Base-by-base conservation (phyloP, 1,284 basidiomycete species). In the Ceratobasidium sp. region DNA sequence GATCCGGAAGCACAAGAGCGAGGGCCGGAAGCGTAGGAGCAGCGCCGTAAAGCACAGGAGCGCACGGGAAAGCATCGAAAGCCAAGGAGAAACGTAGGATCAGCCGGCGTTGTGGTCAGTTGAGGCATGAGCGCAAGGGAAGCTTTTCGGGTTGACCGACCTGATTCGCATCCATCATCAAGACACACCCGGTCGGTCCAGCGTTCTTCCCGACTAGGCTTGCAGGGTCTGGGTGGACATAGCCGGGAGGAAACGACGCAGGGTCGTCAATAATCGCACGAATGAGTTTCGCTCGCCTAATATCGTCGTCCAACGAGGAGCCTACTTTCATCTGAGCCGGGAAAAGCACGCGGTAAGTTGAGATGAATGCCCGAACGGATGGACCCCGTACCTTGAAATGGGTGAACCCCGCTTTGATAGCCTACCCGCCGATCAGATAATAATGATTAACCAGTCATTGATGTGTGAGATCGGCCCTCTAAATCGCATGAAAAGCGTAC, bases 91-190 rank as follows among this genome's bases (percentile, higher is more conserved):
- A 65, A 30, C 46, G 34, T 12, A 23, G 18, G 16, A 36, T 58
- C 32, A 23, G 12, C 55, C 55, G 32, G 55, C 21, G 36, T 34
- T 23, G 34, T 41, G 48, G 48, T 67, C 64, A 67, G 64, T 67
- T 67, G 64, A 67, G 64, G 30, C 14, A 28, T 30, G 48, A 53
- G 50, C 48, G 64, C 64, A 21, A 8, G 34, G 46, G n/a, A 12
- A 26, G 64, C 36, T 67, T 67, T 50, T 43, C 48, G 50, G 26
- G 30, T 41, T 67, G 18, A 55, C 64, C 52, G 58, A 74, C 77
- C 82, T 96, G 96, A 82, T 97, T 98, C 59, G 95, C 92, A 80
- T 97, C 96, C 75, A 98, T 93, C 96, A 97, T 97, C 73, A 97
- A 84, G 26, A 97, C 95, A 62, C 90, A 89, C 10, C 96, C 96